Evolutionary conservation across 805 yeast genomes (phyloP).

Genomic region (Monosporozyma siamensis): DNA sequence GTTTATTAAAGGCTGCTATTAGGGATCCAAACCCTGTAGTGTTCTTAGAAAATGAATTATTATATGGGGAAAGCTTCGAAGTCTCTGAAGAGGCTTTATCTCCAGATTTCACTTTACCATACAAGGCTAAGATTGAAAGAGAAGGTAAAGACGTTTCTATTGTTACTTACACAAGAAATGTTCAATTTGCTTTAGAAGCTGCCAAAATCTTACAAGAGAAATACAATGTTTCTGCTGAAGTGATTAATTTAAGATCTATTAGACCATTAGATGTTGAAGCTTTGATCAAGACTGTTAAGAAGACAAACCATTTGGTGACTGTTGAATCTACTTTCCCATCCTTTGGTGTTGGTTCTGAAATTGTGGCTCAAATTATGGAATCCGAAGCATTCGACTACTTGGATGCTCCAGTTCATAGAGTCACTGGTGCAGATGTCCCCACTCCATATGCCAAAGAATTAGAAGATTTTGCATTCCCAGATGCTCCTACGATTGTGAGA

Average conservation of each 20-base stretch:
- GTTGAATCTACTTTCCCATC: constrained; percentile 98
- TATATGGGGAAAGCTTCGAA: constrained; percentile 87
- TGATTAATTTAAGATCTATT: constrained; percentile 89
- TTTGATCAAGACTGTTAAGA: constrained; percentile 79
- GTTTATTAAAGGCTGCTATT: constrained; percentile 89
- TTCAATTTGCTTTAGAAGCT: constrained; percentile 76
- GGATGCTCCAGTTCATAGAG: constrained; percentile 97
- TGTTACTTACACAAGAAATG: constrained; percentile 88
- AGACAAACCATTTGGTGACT: constrained; percentile 91
- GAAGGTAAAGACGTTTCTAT: constrained; percentile 87
- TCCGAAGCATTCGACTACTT: constrained; percentile 95
- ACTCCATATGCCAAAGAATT: constrained; percentile 95
- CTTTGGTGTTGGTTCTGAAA: constrained; percentile 97
- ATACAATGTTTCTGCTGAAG: constrained; percentile 85
- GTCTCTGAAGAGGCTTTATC: constrained; percentile 82
- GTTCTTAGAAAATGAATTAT: constrained; percentile 89
- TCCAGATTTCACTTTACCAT: constrained; percentile 83
- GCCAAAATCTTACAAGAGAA: constrained; percentile 80
- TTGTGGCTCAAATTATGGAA: constrained; percentile 96
- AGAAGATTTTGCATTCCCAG: constrained; percentile 99
- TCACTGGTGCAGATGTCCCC: constrained; percentile 99
- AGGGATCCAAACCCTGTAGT: constrained; percentile 98
- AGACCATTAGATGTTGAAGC: constrained; percentile 91
- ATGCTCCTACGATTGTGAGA: constrained; percentile 78
- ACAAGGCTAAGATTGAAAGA: constrained; percentile 89